Base-by-base conservation (phyloP, 1,284 basidiomycete genomes). In the Somion occarium region DNA sequence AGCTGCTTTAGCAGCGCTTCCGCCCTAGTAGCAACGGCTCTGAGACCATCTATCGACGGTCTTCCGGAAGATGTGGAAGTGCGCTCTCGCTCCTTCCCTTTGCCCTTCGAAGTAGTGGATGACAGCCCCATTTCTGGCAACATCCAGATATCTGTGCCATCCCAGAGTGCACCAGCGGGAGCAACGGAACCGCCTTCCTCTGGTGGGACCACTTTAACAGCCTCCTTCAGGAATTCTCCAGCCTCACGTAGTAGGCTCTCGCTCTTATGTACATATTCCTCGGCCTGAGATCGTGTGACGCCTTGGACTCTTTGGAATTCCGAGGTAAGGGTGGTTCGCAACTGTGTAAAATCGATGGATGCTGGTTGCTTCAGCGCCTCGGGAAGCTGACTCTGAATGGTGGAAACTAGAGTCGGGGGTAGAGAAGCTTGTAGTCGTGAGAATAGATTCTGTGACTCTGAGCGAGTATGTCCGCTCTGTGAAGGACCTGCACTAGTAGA, bases 171-270 rank as follows among this genome's bases (percentile, higher is more conserved):
- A 2, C 75, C 77, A 5, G 73, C 66, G 5, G 64, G 62, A 2
- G 61, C 57, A 0, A 65, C 55, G 15, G 63, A 64, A 5, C 63
- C 69, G 5, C 63, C 69, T 37, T 75, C 78, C 39, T 88, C 84
- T 0, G 93, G 93, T 1, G 93, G 93, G 7, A 97, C 75, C 47
- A 97, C 85, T 64, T 91, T 91, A 59, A 97, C 90, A 11, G 91
- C 92, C 46, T 93, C 91, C 51, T 82, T 82, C 26, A 93, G 67
- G 50, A 84, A 89, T 50, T 85, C 85, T 15, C 85, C 79, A 3
- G 90, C 85, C 54, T 86, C 85, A 39, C 82, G 77, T 25, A 95
- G 66, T 38, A 91, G 66, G 18, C 70, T 79, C 62, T 93, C 91
- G 57, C 88, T 86, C 68, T 83, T 85, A 58, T 85, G 83, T 13